phyloP scores from a whole-genome alignment of 495 filamentous ascomycete species.

The Mycothermus thermophilus region DNA sequence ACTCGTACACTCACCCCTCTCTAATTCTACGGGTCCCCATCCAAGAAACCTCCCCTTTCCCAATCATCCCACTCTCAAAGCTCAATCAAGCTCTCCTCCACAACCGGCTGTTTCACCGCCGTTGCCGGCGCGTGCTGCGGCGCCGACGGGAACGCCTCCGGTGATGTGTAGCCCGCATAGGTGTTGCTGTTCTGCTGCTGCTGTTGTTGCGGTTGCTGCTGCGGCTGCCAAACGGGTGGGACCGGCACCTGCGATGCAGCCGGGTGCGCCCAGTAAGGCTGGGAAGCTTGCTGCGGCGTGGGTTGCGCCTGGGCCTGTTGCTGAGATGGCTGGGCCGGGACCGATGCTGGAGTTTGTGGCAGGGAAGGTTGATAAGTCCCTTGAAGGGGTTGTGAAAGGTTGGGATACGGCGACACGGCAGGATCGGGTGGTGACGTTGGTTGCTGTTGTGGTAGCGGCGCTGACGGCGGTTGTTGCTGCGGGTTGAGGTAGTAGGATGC shows the following conservation, averaged over 20 bases:
- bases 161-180: slow-evolving; percentile 41
- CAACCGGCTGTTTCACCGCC: slow-evolving; percentile 43
- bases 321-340: slow-evolving; percentile 26
- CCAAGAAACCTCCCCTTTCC: neutral
- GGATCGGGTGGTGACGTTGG: slow-evolving; percentile 22
- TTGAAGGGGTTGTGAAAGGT: slow-evolving; percentile 27
- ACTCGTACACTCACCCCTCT: too few species aligned
- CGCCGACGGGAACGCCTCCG: slow-evolving; percentile 51
- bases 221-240: slow-evolving; percentile 32
- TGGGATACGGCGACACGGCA: slow-evolving; percentile 30
- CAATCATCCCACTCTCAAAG: slow-evolving; percentile 25
- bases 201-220: slow-evolving; percentile 19
- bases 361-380: slow-evolving; percentile 25
- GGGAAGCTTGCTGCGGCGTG: neutral
- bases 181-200: slow-evolving; percentile 17
- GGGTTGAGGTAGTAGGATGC: slow-evolving; percentile 38
- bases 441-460: slow-evolving; percentile 9
- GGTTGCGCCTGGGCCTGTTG: slow-evolving; percentile 16
- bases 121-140: slow-evolving; percentile 41
- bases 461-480: slow-evolving; percentile 8
- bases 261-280: slow-evolving; percentile 30
- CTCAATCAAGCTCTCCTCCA: slow-evolving; percentile 91
- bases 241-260: slow-evolving; percentile 23
- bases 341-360: slow-evolving; percentile 30
- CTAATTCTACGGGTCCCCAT: neutral